Evolutionary conservation across 2,329 filamentous ascomycete species (phyloP).

Genomic region (Penicillium janthinellum): DNA sequence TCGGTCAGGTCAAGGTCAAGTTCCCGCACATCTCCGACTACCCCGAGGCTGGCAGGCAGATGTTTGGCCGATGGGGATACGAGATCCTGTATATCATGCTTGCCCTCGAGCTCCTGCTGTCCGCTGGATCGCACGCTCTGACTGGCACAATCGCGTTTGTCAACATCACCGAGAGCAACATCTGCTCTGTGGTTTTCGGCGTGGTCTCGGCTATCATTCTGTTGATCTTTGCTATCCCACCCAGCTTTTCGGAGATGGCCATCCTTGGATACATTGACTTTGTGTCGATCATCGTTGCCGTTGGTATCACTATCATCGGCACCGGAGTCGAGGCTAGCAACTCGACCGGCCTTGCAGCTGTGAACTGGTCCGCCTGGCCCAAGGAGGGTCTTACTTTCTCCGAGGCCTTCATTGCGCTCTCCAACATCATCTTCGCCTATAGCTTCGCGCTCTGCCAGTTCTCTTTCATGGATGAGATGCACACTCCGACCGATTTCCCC

Average conservation of each 20-base stretch:
- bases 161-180: constrained; percentile 3
- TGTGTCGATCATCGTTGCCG: constrained; percentile 1
- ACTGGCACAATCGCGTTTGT: constrained; percentile 1
- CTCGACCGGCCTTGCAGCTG: not conserved
- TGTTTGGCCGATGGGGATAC: constrained; percentile 5
- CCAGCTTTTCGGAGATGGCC: constrained; percentile 4
- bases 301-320: constrained; percentile 2
- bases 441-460: constrained; percentile 6
- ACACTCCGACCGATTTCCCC: constrained; percentile 5
- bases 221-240: constrained; percentile 1
- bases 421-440: constrained; percentile 7
- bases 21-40: constrained; percentile 5
- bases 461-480: constrained; percentile 7
- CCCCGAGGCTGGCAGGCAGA: constrained; percentile 1
- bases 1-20: constrained; percentile 7
- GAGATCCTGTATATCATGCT: constrained; percentile 4
- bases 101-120: constrained; percentile 4
- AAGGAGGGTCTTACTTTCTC: constrained; percentile 3
- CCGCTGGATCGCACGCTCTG: not conserved
- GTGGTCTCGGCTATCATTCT: constrained; percentile 4
- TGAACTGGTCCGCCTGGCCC: constrained; percentile 6
- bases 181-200: constrained; percentile 1
- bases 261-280: constrained; percentile 6
- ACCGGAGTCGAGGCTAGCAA: constrained; percentile 1
- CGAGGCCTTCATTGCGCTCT: constrained; percentile 6